Evolutionary conservation across 2,329 filamentous ascomycete genomes (phyloP).

Genomic region (Fusarium gaditjirri): DNA sequence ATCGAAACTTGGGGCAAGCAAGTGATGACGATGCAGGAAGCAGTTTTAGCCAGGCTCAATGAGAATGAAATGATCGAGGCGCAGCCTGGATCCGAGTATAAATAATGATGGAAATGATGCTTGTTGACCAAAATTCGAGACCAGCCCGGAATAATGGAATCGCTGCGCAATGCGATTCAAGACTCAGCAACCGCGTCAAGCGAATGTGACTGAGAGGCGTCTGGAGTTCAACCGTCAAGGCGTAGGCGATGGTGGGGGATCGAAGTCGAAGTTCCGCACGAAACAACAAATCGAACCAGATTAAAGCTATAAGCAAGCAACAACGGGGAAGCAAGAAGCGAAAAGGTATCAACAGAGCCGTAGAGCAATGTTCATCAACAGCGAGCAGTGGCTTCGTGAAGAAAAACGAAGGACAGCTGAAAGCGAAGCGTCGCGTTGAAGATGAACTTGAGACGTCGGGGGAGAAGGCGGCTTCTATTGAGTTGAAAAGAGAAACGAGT

Average conservation of each 20-base stretch:
- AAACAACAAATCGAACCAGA: conserved; percentile 48
- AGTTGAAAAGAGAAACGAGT: conserved; percentile 42
- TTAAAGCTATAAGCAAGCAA: conserved; percentile 59
- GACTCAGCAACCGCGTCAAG: conserved; percentile 59
- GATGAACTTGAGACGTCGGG: conserved; percentile 42
- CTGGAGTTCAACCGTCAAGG: conserved; percentile 55
- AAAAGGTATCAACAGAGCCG: conserved; percentile 46
- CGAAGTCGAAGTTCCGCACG: conserved; percentile 46
- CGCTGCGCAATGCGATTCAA: conserved; percentile 45
- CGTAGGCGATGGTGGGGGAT: conserved; percentile 45
- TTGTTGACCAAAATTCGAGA: conserved; percentile 55
- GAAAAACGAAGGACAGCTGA: conserved; percentile 47
- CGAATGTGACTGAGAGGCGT: conserved; percentile 51
- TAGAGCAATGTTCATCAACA: conserved; percentile 43
- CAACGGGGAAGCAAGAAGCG: conserved; percentile 48
- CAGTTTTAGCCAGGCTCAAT: conserved; percentile 13
- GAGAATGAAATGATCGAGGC: conserved; percentile 45
- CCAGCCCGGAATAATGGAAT: conserved; percentile 57
- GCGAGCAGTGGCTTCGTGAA: conserved; percentile 40
- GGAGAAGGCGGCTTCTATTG: conserved; percentile 38
- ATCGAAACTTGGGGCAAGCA: conserved; percentile 1
- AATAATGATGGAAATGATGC: conserved; percentile 43
- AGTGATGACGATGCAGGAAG: conserved; percentile 10
- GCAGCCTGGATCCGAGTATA: conserved; percentile 47
- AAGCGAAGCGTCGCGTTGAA: conserved; percentile 30